Base-by-base conservation (phyloP, 352 stramenopile species). In the Phytophthora syringae region DNA sequence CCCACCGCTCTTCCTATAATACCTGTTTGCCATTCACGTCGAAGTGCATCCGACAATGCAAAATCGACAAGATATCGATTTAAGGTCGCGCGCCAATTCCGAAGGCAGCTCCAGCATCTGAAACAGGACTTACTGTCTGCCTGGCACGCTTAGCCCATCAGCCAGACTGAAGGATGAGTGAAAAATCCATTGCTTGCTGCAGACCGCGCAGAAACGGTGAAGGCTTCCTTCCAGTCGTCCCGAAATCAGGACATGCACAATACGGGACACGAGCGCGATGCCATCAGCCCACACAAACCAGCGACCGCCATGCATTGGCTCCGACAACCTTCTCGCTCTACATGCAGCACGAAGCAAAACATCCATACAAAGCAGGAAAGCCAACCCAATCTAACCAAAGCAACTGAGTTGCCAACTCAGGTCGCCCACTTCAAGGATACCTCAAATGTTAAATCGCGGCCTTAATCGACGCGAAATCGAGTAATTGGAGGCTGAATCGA, bases 171-270 rank as follows among this genome's bases (percentile, higher is more conserved):
- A 52, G 21, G 60, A 62, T 65, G 48, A 25, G 52, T 30, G 55
- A 64, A 70, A 70, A 70, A 70, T 70, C 62, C 62, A 64, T 34
- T 58, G 42, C 10, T 56, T 55, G 13, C 30, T 42, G 24, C 30
- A 15, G 36, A 43, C n/a, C 39, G 47, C 27, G 13, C 32, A 43
- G 45, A 63, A 52, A 69, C 44, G n/a, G 50, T 44, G 49, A 37
- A 16, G 16, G 13, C 11, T 36, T 50, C 40, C 53, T 53, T 32
- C 40, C 36, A 43, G 25, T 39, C 37, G 11, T 52, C 40, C 7
- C 9, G 9, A 32, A 32, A 32, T 32, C 27, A 32, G 27, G 27
- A 32, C 27, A 5, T 42, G 32, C 11, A 34, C 20, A 30, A 4
- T 30, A 28, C 21, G 28, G 11, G 27, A 34, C 24, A 16, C 15